Evolutionary conservation across 179 eudicot genomes (phyloP).

Genomic region (Actinidia chinensis): DNA sequence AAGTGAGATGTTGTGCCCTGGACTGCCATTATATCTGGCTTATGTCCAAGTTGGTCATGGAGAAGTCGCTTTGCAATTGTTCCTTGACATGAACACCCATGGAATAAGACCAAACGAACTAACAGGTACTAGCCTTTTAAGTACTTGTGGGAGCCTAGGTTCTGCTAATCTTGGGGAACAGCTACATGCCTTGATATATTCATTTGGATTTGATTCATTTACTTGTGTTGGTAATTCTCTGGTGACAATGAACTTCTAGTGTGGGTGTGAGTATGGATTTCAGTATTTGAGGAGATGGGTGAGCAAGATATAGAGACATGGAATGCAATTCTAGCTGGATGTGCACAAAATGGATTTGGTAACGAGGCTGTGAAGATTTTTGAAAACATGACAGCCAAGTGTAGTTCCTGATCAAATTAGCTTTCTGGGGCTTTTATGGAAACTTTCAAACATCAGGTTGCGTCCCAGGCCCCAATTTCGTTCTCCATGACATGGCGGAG

Average conservation of each 20-base stretch:
- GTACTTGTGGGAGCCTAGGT: slow-evolving; percentile 40
- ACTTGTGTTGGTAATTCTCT: slow-evolving; percentile 40
- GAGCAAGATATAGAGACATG: slow-evolving; percentile 41
- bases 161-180: slow-evolving; percentile 45
- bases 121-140: slow-evolving; percentile 35
- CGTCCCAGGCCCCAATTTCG: slow-evolving; percentile 14
- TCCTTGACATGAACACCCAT: slow-evolving; percentile 35
- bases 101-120: slow-evolving; percentile 38
- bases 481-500: slow-evolving; percentile 43
- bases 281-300: slow-evolving; percentile 38
- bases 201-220: slow-evolving; percentile 40
- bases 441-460: not conserved
- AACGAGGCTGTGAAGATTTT: slow-evolving; percentile 34
- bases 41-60: slow-evolving; percentile 38
- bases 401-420: slow-evolving; percentile 35
- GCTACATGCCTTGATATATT: slow-evolving; percentile 37
- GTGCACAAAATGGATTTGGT: slow-evolving; percentile 44
- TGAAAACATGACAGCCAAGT: slow-evolving; percentile 35
- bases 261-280: slow-evolving; percentile 39
- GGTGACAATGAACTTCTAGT: slow-evolving; percentile 45
- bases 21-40: slow-evolving; percentile 47
- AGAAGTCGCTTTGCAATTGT: slow-evolving; percentile 37
- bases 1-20: slow-evolving; percentile 47
- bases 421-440: slow-evolving; percentile 33
- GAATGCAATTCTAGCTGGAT: slow-evolving; percentile 52